A percentile compares a stretch with the other conserved stretches of the same genome.
phyloP scores from a whole-genome alignment of 805 yeast species.

The Nakazawaea ambrosiae region DNA sequence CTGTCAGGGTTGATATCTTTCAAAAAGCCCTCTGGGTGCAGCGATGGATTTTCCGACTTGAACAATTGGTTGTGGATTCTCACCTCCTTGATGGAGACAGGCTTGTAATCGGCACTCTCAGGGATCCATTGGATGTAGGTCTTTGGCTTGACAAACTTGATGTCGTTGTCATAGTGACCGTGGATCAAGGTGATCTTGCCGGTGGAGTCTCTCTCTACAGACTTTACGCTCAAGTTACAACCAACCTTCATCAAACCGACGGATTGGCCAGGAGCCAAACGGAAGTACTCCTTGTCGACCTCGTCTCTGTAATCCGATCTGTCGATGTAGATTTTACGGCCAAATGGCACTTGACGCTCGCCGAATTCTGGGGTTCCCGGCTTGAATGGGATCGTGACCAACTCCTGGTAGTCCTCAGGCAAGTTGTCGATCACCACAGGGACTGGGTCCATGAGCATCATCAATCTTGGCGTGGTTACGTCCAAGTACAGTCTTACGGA shows the following conservation, averaged over 20 bases:
- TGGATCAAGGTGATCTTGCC: conserved; percentile 68
- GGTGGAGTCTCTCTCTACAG: conserved; percentile 51
- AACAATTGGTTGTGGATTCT: conserved; percentile 85
- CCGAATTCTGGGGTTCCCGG: conserved; percentile 79
- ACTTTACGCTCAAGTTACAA: conserved; percentile 63
- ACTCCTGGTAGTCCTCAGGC: conserved; percentile 64
- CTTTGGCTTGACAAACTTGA: conserved; percentile 70
- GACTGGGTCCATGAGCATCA: conserved; percentile 87
- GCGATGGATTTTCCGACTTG: conserved; percentile 84
- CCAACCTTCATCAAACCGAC: conserved; percentile 95
- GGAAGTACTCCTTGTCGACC: conserved; percentile 68
- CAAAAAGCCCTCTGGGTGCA: conserved; percentile 83
- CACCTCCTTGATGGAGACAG: conserved; percentile 63
- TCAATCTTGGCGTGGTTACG: conserved; percentile 86
- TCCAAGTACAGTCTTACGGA: conserved; percentile 85
- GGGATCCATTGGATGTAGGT: conserved; percentile 98
- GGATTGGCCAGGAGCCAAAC: conserved; percentile 89
- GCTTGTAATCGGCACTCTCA: conserved; percentile 48
- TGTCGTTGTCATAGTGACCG: conserved; percentile 66
- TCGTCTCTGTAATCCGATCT: conserved; percentile 77
- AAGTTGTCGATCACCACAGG: conserved; percentile 78
- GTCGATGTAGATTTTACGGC: conserved; percentile 77
- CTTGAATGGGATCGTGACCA: conserved; percentile 77
- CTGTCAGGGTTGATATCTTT: conserved; percentile 77
- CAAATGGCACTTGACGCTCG: conserved; percentile 66